Base-by-base conservation (phyloP, 176 grass and related monocot species). In the Puccinellia tenuiflora region DNA sequence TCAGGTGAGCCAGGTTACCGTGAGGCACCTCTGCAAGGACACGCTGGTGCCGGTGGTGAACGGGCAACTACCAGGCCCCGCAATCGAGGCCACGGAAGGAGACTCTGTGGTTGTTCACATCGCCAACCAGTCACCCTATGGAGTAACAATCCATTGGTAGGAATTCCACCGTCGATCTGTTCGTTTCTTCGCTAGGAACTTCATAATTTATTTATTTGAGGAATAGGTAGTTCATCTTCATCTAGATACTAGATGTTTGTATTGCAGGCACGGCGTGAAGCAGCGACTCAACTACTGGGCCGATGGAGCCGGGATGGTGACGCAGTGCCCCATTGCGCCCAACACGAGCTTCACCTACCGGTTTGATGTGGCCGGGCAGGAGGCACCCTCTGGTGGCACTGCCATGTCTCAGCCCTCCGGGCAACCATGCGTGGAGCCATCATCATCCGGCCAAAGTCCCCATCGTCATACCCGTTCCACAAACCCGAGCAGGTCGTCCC, bases 321-420 rank as follows among this genome's bases (percentile, higher is more conserved):
- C 86, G 8, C 80, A 88, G 11, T 78, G 74, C 53, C 86, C 86
- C 9, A 88, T 88, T 28, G 16, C 0, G 0, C 80, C 80, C 1
- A 35, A 26, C 38, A 1, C 5, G 0, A 83, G 25, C 73, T 72
- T 78, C 22, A 88, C 80, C 16, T 83, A 88, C 40, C 30, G 24
- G 22, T 59, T 88, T 21, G 5, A 31, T 21, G 62, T 88, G 10
- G 4, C 42, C 7, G 56, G 45, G 1, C 75, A 88, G 65, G 75
- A 80, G 54, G 87, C 11, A 88, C 86, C 8, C 30, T 88, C 14
- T 88, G 81, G 75, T 84, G 86, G 86, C 86, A 88, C 9, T 74
- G 80, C 1, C 87, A 89, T 21, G 39, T 39, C 38, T 4, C 43
- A 6, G 28, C 9, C 30, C 59, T 79, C 21, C 68, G 82, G 12